A percentile compares a stretch with the other conserved stretches of the same genome.
Conservation (phyloP, 805 yeast species). For the Candida palmyrensis region DNA sequence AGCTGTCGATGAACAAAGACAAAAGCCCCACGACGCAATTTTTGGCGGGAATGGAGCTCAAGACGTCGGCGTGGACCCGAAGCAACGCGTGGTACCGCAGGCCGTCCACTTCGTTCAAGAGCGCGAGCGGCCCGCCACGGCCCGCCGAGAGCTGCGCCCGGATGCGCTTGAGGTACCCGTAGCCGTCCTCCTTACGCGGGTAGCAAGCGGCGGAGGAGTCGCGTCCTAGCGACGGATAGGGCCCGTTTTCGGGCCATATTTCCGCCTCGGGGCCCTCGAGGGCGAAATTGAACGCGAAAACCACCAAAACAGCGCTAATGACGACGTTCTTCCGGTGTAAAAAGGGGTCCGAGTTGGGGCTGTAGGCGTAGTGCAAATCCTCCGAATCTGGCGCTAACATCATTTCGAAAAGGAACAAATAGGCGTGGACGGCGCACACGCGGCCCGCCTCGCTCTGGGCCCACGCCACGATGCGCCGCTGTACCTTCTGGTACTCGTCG, state of each 20-base stretch:
- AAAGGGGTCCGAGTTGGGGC: constrained; percentile 47
- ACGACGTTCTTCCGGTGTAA: constrained; percentile 35
- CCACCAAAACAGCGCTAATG: constrained; percentile 35
- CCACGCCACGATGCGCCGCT: constrained; percentile 49
- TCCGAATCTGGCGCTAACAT: constrained; percentile 50
- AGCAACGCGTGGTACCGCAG: constrained; percentile 38
- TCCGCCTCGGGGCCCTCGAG: constrained; percentile 43
- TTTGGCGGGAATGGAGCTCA: constrained; percentile 36
- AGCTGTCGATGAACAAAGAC: constrained; percentile 33
- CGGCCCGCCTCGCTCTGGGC: constrained; percentile 43
- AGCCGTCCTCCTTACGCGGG: constrained; percentile 45
- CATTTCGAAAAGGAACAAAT: constrained; percentile 57
- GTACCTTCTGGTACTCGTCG: constrained; percentile 43
- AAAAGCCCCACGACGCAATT: constrained; percentile 55
- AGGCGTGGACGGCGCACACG: constrained; percentile 55
- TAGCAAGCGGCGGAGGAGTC: too few relatives aligned
- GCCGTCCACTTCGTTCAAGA: constrained; percentile 15
- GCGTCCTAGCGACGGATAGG: too few relatives aligned
- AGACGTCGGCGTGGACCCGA: constrained; percentile 33
- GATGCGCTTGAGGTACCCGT: constrained; percentile 45
- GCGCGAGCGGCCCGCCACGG: constrained; percentile 21
- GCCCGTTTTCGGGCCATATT: constrained; percentile 24
- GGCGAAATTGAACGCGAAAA: constrained; percentile 51
- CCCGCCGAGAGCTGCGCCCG: constrained; percentile 33
- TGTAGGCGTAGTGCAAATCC: constrained; percentile 41